A percentile compares a stretch with the other conserved stretches of the same genome.
phyloP scores from a whole-genome alignment of 2,329 filamentous ascomycete genomes.

The Plectosphaerella sp. region DNA sequence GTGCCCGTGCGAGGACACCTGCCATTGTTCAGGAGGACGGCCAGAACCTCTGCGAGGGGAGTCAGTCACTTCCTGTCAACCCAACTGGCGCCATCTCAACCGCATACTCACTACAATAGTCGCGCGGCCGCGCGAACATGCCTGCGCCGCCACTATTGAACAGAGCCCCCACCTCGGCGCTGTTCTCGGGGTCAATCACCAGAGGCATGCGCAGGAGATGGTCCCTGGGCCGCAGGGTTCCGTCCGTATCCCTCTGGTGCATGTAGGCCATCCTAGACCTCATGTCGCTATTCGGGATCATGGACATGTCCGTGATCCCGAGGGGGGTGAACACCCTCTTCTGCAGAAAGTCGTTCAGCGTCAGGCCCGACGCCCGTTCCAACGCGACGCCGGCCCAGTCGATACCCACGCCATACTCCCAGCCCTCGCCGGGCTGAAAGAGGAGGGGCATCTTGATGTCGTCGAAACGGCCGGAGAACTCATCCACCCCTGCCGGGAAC shows the following conservation, averaged over 20 bases:
- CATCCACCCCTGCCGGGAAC: constrained; percentile 47
- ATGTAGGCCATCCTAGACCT: constrained; percentile 50
- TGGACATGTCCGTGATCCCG: constrained; percentile 43
- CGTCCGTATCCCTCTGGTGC: constrained; percentile 45
- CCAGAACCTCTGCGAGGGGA: constrained; percentile 45
- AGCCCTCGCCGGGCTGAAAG: constrained; percentile 59
- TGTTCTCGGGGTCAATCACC: constrained; percentile 32
- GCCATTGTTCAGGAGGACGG: constrained; percentile 60
- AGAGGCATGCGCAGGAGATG: constrained; percentile 44
- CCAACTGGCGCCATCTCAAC: background rate
- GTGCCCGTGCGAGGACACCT: constrained; percentile 50
- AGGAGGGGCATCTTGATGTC: constrained; percentile 52
- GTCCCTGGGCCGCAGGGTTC: constrained; percentile 34
- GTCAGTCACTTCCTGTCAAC: background rate
- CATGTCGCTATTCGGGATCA: constrained; percentile 54
- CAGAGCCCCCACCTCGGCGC: constrained; percentile 31
- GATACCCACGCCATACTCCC: constrained; percentile 55
- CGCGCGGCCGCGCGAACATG: constrained; percentile 52
- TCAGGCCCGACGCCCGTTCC: constrained; percentile 36
- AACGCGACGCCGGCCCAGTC: constrained; percentile 51
- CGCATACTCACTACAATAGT: constrained; percentile 49
- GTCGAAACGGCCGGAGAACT: constrained; percentile 49
- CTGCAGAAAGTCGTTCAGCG: constrained; percentile 44
- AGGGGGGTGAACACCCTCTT: constrained; percentile 43
- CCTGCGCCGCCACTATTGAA: constrained; percentile 61